Evolutionary conservation across 257 asterid species (phyloP), one percentile per base, ranked within the genome.

Genomic region (Solanum clarkiae): DNA sequence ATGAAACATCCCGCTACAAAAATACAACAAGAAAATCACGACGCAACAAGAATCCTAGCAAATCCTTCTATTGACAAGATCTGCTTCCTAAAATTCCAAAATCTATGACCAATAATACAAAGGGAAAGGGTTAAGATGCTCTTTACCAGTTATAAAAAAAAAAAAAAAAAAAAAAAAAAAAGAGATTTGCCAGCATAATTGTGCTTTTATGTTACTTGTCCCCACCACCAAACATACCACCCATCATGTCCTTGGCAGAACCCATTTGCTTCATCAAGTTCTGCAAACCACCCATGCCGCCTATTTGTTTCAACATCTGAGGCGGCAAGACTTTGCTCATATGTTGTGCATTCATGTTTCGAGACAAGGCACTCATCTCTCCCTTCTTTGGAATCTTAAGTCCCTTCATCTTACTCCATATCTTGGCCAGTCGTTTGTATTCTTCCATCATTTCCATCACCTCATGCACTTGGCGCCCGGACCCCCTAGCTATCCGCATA

Each of bases 311-410:
- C 84, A 97, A 87, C 98, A 97, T 94, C 89, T 94, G 96, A 1
- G 99, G 99, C 0, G 99, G 98, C 18, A 97, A 92, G 42, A 92
- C 98, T 92, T 93, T 94, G 90, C 99, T 91, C 97, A 97, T 95
- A 90, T 94, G 97, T 74, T 97, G 99, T 1, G 96, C 98, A 9
- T 95, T 95, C 97, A 93, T 92, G 85, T 94, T 97, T 84, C 95
- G 88, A 3, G 98, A 92, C 24, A 94, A 80, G 22, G 97, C 92
- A 17, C 97, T 97, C 98, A 97, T 97, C 36, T 93, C 95, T 88
- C 99, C 99, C 86, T 94, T 97, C 95, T 93, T 97, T 13, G 99
- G 98, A 24, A 84, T 83, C 45, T 83, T 83, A 66, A 83, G 80
- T 8, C 86, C 80, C 86, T 83, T 82, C 85, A 82, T 82, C 63